Conservation (phyloP, 805 yeast genomes). For the Suhomyces prunicola region DNA sequence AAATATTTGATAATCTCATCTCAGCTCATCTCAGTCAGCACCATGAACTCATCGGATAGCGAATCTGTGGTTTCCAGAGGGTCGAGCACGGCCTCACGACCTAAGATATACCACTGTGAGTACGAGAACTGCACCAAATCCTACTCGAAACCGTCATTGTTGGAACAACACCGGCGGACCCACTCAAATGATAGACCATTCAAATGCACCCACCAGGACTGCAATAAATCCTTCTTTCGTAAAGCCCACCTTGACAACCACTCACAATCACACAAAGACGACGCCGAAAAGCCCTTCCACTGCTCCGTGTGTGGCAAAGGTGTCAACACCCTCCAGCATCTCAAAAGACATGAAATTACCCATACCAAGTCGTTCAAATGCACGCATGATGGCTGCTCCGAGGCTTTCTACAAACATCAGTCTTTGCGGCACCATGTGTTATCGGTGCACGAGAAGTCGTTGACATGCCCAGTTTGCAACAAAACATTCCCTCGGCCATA, state of each 20-base stretch:
- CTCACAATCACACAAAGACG: slow-evolving; percentile 53
- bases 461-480: slow-evolving; percentile 62
- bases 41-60: slow-evolving; percentile 4
- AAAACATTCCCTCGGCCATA: slow-evolving; percentile 63
- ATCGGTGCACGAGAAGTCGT: slow-evolving; percentile 54
- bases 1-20: background rate
- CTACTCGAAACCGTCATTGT: slow-evolving; percentile 74
- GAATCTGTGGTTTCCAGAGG: slow-evolving; percentile 5
- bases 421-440: slow-evolving; percentile 70
- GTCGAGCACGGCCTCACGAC: slow-evolving; percentile 36
- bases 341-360: slow-evolving; percentile 76
- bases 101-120: slow-evolving; percentile 63
- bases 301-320: slow-evolving; percentile 82
- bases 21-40: background rate
- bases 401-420: slow-evolving; percentile 70
- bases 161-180: slow-evolving; percentile 76
- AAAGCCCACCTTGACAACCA: slow-evolving; percentile 83
- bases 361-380: slow-evolving; percentile 69
- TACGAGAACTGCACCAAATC: slow-evolving; percentile 68
- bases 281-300: slow-evolving; percentile 60
- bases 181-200: slow-evolving; percentile 83
- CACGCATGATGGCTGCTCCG: slow-evolving; percentile 57
- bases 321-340: slow-evolving; percentile 74
- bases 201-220: slow-evolving; percentile 51
- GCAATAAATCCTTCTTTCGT: slow-evolving; percentile 65